Percentiles rank a stretch among this genome's conserved stretches.
Conservation (phyloP, 306 rosid genomes). For the Cicer chorassanicum region DNA sequence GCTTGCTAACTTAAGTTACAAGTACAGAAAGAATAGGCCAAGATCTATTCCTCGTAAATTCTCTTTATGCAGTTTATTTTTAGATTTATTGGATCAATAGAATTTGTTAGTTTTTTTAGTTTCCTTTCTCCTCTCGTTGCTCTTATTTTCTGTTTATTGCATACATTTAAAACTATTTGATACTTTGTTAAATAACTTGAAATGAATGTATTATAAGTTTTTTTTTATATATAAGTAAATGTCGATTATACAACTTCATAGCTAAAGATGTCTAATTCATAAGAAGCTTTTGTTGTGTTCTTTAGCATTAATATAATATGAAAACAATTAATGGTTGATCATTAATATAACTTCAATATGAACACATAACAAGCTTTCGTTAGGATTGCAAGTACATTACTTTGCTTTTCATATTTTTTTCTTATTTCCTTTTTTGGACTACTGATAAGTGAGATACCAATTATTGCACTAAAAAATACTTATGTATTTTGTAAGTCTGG, state of each 20-base stretch:
- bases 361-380: not conserved
- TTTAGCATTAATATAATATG: not conserved
- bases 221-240: not conserved
- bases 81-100: not conserved
- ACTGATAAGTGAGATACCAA: not conserved
- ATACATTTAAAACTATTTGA: not conserved
- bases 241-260: not conserved
- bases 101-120: constrained; percentile 3
- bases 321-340: not conserved
- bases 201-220: not conserved
- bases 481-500: not conserved
- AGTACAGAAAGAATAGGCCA: not conserved
- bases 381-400: not conserved
- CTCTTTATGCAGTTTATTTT: not conserved
- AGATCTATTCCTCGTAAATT: not conserved
- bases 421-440: not conserved
- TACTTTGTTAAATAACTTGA: not conserved
- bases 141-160: constrained; percentile 14
- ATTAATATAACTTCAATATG: not conserved
- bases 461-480: not conserved
- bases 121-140: not conserved
- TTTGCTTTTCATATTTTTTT: not conserved
- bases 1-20: not conserved
- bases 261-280: not conserved
- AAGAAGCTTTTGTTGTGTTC: not conserved